A percentile compares a stretch with the other conserved stretches of the same genome.
These are phyloP conservation scores for Paecilomyces formosus DNA, from an alignment of 2,329 filamentous ascomycete genomes.

Conservation along the genomic window DNA sequence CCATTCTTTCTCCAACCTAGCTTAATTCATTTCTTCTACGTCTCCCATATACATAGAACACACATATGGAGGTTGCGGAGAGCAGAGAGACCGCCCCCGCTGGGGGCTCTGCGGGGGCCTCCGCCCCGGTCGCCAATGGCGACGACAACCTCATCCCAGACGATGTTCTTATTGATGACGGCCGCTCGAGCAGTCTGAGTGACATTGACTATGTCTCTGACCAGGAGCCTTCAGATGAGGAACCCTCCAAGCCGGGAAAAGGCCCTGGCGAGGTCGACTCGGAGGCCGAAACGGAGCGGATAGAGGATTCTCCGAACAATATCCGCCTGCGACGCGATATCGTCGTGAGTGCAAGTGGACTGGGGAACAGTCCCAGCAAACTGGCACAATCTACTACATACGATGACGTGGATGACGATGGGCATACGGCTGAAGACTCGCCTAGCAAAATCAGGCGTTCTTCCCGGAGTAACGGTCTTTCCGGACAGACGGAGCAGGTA, in stretches of 20 bases:
- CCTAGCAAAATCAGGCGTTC: slow-evolving; percentile 30
- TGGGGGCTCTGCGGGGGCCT: slow-evolving; percentile 25
- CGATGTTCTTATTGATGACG: slow-evolving; percentile 52
- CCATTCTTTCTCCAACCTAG: background rate
- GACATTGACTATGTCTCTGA: slow-evolving; percentile 79
- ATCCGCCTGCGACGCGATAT: slow-evolving; percentile 54
- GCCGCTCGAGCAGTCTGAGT: slow-evolving; percentile 82
- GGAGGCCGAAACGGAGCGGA: slow-evolving; percentile 88
- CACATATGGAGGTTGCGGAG: slow-evolving; percentile 34
- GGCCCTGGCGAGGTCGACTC: slow-evolving; percentile 60
- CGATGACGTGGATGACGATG: slow-evolving; percentile 43
- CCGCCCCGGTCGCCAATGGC: slow-evolving; percentile 28
- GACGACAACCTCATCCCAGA: slow-evolving; percentile 26
- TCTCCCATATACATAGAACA: slow-evolving; percentile 1
- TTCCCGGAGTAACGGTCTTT: slow-evolving; percentile 24
- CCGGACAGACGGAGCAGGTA: slow-evolving; percentile 13
- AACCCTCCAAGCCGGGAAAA: slow-evolving; percentile 42
- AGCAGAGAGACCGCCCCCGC: slow-evolving; percentile 26
- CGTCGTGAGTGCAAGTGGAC: slow-evolving; percentile 49
- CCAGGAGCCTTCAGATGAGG: slow-evolving; percentile 52
- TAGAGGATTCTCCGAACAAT: slow-evolving; percentile 78
- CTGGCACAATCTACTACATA: slow-evolving; percentile 53
- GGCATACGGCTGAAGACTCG: slow-evolving; percentile 33
- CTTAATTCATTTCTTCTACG: background rate
- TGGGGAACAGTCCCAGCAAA: slow-evolving; percentile 70